Evolutionary conservation across 2,329 filamentous ascomycete species (phyloP), one percentile per base, ranked within the genome.

Genomic region (Pyrenophora tritici-repentis): DNA sequence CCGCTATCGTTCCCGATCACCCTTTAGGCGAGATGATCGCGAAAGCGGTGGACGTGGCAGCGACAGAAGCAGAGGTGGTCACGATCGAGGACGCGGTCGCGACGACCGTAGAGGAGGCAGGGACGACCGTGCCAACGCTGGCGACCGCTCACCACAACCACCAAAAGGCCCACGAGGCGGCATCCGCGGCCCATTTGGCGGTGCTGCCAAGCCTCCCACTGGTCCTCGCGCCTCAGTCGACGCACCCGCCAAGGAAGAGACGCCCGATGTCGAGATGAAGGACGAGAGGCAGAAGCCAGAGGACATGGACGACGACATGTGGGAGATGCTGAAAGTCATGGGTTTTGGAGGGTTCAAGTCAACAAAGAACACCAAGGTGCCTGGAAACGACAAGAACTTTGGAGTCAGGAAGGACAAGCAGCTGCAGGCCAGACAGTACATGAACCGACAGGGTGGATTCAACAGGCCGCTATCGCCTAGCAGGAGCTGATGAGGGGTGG

Each of bases 351-450:
- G 83, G 1, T 99, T 97, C 75, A 87, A 86, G 50, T 86, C 85
- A 18, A 97, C 94, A 16, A 95, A 97, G 75, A 86, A 89, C 53
- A 91, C 88, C 47, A 95, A 97, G 70, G 86, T 99, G 1, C 82
- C 84, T 0, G 94, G 94, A 2, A 99, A 99, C 70, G 86, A 80
- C 42, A 74, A 91, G 68, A 85, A 87, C 35, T 92, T 89, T 47
- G 90, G 81, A 0, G 86, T 97, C 44, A 81, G 87, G 61, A 97
- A 94, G 80, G 91, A 94, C 77, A 97, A 96, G 85, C 92, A 91
- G 84, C 89, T 87, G 12, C 85, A 95, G 79, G 97, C 97, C 70
- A 83, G 94, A 63, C 94, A 99, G 82, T 99, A 99, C 75, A 99
- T 99, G 85, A 94, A 94, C 69, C 83, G 89, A 49, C 80, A 86